These are phyloP conservation scores for Davidsoniella eucalypti DNA, from an alignment of 2,329 filamentous ascomycete genomes.

Conservation along the genomic window DNA sequence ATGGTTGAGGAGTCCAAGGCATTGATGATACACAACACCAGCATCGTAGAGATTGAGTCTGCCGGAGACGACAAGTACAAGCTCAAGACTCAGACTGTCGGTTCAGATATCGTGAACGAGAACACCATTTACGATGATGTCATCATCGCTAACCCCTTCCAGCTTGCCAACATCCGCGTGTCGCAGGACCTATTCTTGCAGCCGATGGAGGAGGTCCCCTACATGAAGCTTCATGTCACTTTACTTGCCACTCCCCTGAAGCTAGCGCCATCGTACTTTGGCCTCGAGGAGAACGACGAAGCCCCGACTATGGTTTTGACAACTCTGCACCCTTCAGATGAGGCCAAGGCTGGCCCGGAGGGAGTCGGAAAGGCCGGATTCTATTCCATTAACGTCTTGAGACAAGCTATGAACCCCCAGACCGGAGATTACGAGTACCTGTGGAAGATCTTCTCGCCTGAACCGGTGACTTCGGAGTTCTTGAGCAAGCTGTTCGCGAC, in stretches of 20 bases:
- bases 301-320: conserved; percentile 69
- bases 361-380: conserved; percentile 62
- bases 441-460: conserved; percentile 50
- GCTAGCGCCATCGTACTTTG: conserved; percentile 61
- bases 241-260: conserved; percentile 63
- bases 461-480: conserved; percentile 34
- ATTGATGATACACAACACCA: conserved; percentile 45
- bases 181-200: conserved; percentile 51
- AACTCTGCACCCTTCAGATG: conserved; percentile 49
- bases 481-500: conserved; percentile 35
- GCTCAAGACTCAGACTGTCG: neutral
- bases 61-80: neutral
- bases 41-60: conserved; percentile 40
- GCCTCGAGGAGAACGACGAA: conserved; percentile 35
- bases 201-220: conserved; percentile 63
- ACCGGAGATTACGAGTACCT: conserved; percentile 37
- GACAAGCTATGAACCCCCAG: conserved; percentile 42
- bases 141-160: conserved; percentile 67
- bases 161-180: conserved; percentile 55
- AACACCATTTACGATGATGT: conserved; percentile 56
- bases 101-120: conserved; percentile 22
- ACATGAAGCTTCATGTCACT: conserved; percentile 75
- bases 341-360: conserved; percentile 30
- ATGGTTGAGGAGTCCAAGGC: conserved; percentile 56
- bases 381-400: conserved; percentile 69